Base-by-base conservation (phyloP, 495 filamentous ascomycete genomes). In the Penicillium pulvis region DNA sequence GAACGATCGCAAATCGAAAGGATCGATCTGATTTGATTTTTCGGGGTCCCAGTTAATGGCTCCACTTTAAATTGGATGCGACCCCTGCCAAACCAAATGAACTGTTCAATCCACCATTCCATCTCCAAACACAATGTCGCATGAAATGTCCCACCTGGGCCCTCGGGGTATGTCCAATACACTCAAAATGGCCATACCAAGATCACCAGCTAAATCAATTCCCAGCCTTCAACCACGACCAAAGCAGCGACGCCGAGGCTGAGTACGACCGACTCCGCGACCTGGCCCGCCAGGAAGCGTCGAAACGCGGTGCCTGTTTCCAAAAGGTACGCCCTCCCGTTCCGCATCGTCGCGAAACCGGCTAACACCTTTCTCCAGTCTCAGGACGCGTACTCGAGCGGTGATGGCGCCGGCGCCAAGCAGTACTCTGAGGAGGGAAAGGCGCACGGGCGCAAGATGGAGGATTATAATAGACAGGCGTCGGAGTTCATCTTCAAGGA, bases 181-280 rank as follows among this genome's bases (percentile, higher is more conserved):
- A 36, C 17, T 17, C 35, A 52, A 23, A 23, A 24, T 35, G 16
- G 2, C 17, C 12, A 28, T 28, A n/a, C 36, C 3, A 11, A 1
- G 24, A 7, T 14, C 23, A n/a, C 36, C 51, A 28, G 17, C 39
- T 53, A 42, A 43, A 8, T 9, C 20, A 17, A 28, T 56, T 3
- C 50, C 53, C 65, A 95, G 92, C 89, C 76, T 93, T 94, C 85
- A 92, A 91, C 75, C 90, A 92, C 75, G 76, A 76, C 14, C 79
- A 84, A 54, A 85, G 80, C 71, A 66, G 68, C 59, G 80, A 86
- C 56, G 81, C 87, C 43, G 92, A 98, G 75, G 81, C 81, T 57
- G 93, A 97, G 75, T 98, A 97, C 75, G 92, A 97, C 65, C 92
- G 91, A 33, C 83, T 98, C 9, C 91, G 94, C 59, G 83, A 84